Conservation (phyloP, 371 early-diverging fungal genomes). For the Mucor saturninus region DNA sequence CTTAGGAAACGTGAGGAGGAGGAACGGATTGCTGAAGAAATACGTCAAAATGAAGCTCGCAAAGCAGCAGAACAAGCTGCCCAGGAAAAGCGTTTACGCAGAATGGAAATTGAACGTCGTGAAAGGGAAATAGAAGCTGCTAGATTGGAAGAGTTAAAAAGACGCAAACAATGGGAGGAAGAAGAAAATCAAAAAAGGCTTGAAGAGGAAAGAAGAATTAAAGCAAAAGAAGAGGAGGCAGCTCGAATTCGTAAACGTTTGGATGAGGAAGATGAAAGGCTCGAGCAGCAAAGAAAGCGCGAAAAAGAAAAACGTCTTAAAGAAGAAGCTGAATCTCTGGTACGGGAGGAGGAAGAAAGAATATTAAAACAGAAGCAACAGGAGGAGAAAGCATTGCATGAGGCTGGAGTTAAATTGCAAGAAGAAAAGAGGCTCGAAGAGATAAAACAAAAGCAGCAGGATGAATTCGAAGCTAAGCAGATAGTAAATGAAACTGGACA, state of each 20-base stretch:
- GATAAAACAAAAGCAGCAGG: conserved; percentile 4
- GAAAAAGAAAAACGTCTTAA: conserved; percentile 15
- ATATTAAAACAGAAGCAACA: conserved; percentile 1
- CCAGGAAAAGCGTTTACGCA: conserved; percentile 38
- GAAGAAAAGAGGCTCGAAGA: conserved; percentile 9
- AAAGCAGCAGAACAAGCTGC: conserved; percentile 51
- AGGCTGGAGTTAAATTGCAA: conserved; percentile 3
- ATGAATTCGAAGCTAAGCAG: conserved; percentile 6
- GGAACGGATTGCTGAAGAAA: conserved; percentile 37
- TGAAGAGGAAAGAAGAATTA: conserved; percentile 16
- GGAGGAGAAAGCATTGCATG: conserved; percentile 3
- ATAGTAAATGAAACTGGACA: conserved; percentile 5
- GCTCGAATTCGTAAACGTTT: conserved; percentile 3
- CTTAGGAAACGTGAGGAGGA: conserved; percentile 35
- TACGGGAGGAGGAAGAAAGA: conserved; percentile 12
- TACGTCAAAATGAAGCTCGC: conserved; percentile 35
- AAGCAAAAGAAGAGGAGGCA: conserved; percentile 26
- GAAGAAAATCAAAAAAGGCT: conserved; percentile 23
- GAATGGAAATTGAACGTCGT: conserved; percentile 36
- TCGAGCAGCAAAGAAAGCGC: not conserved
- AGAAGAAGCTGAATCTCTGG: conserved; percentile 11
- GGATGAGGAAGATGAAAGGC: conserved; percentile 18
- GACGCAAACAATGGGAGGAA: conserved; percentile 41
- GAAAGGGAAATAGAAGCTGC: conserved; percentile 40
- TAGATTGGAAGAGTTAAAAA: conserved; percentile 32